A percentile compares a stretch with the other conserved stretches of the same genome.
Evolutionary conservation across 805 yeast species (phyloP).

Genomic region (Saturnispora dispora): DNA sequence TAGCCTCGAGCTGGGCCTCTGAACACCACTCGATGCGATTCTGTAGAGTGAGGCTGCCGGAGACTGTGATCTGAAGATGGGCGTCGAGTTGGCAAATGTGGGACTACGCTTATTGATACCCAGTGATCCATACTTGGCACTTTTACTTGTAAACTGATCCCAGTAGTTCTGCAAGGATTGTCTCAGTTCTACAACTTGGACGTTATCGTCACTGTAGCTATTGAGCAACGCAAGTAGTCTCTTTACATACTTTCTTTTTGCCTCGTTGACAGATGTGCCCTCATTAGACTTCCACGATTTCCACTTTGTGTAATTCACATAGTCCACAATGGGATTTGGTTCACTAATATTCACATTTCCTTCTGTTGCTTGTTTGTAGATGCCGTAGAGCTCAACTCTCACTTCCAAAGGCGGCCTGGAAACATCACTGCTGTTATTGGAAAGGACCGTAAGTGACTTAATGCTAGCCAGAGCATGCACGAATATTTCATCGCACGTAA

Average conservation of each 20-base stretch:
- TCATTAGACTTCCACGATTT: constrained; percentile 77
- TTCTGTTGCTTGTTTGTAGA: constrained; percentile 84
- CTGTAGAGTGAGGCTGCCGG: constrained; percentile 29
- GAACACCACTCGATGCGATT: constrained; percentile 25
- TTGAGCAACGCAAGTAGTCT: constrained; percentile 66
- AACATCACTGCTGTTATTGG: constrained; percentile 46
- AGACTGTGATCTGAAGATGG: constrained; percentile 20
- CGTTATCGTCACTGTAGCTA: constrained; percentile 47
- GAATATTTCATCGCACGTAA: constrained; percentile 62
- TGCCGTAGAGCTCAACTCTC: constrained; percentile 63
- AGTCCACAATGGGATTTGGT: constrained; percentile 44
- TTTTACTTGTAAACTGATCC: constrained; percentile 39
- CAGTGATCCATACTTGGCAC: constrained; percentile 2
- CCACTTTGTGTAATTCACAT: constrained; percentile 68
- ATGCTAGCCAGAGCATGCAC: constrained; percentile 77
- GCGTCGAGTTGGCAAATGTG: background rate
- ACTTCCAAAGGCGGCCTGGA: constrained; percentile 72
- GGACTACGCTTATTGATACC: background rate
- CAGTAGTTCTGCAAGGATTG: constrained; percentile 61
- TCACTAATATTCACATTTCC: constrained; percentile 70
- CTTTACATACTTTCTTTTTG: constrained; percentile 62
- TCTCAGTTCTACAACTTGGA: constrained; percentile 41
- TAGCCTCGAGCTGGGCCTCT: constrained; percentile 21
- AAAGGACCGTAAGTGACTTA: constrained; percentile 56
- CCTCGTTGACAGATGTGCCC: constrained; percentile 60